Base-by-base conservation (phyloP, 1,139 yeast genomes). In the Zygoascus meyerae region DNA sequence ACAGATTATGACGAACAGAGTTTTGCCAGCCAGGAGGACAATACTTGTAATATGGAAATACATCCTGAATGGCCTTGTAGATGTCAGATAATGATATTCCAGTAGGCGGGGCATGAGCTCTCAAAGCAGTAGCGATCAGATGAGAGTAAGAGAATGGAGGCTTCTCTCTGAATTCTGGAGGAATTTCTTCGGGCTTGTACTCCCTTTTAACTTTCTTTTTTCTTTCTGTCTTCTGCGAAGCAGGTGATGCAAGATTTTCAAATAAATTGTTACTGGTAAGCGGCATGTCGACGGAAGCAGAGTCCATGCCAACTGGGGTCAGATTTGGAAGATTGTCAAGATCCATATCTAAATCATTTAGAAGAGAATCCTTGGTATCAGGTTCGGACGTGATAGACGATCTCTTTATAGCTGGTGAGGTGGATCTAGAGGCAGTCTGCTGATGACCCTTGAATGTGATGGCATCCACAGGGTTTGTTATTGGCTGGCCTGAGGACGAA, bases 1-100 rank as follows among this genome's bases (percentile, higher is more conserved):
- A 83, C 38, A 92, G 72, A 58, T 87, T 89, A 67, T 92, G 98
- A 42, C 94, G 77, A 12, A 92, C 95, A 1, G 95, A 79, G 60
- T 86, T 83, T 67, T 92, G 98, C 99, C 99, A 92, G 2, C 97
- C 97, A 64, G 89, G 95, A 1, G 95, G 89, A 60, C 97, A 89
- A 66, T 86, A 92, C 60, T 83, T 78, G 66, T 86, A 92, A 66
- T 86, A 92, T 1, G 97, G 98, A 64, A 85, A 90, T 9, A 84
- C 68, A 36, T 86, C 95, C 61, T 85, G 85, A 45, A 92, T 86
- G 1, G 89, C 86, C 47, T 84, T 86, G 63, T 86, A 83, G 40
- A 92, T 86, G 55, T 89, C 97, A 10, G 86, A 79, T 42, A 92
- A 68, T 0, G 95, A 83, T 76, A 87, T 77, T 14, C 95, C 96